Evolutionary conservation across 306 rosid genomes (phyloP).

Genomic region (Quercus glauca): DNA sequence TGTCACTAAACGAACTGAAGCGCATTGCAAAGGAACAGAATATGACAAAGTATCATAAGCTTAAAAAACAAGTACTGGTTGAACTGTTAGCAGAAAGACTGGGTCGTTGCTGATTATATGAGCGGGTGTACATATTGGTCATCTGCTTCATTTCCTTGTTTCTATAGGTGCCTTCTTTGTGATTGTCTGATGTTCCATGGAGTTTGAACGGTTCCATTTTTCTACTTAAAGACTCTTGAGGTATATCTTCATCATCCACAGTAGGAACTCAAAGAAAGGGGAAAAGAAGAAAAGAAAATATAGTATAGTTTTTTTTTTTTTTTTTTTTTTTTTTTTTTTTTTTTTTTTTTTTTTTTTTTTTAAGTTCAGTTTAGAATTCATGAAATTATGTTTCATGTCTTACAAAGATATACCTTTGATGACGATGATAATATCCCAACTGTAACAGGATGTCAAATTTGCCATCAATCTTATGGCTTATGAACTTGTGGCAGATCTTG

Average conservation of each 20-base stretch:
- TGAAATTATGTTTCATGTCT: neutral
- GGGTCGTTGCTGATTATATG: constrained; percentile 22
- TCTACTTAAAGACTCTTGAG: constrained; percentile 16
- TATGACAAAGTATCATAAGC: constrained; percentile 20
- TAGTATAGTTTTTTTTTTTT: constrained; percentile 3
- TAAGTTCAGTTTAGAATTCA: neutral
- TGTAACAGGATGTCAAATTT: neutral
- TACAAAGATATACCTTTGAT: neutral
- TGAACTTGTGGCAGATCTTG: neutral
- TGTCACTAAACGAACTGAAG: constrained; percentile 32
- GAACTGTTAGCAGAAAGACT: neutral
- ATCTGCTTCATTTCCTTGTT: neutral
- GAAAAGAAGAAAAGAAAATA: constrained; percentile 26
- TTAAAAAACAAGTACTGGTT: constrained; percentile 33
- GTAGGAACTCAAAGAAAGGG: constrained; percentile 25
- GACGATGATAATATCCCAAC: neutral
- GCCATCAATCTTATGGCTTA: neutral
- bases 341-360: neutral
- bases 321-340: neutral
- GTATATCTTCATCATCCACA: constrained; percentile 23
- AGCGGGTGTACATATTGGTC: constrained; percentile 13
- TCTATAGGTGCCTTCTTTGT: constrained; percentile 12
- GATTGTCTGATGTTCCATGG: neutral
- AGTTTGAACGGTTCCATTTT: neutral
- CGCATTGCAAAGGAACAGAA: constrained; percentile 32